phyloP scores from a whole-genome alignment of 2,329 filamentous ascomycete species.

The Macrophomina phaseolina region DNA sequence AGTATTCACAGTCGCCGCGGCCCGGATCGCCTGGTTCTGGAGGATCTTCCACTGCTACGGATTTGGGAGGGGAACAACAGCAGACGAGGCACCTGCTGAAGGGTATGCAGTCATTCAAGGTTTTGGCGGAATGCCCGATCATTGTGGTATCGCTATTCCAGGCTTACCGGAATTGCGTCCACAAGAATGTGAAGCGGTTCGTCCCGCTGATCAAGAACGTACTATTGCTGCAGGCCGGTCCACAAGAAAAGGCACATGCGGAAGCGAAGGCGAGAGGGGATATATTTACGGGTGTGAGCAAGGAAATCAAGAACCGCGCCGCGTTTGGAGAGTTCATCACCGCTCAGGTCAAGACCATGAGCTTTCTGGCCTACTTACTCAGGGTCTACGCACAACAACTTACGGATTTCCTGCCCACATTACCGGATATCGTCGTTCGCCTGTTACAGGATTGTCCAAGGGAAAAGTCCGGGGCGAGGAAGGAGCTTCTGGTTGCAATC shows the following conservation, averaged over 20 bases:
- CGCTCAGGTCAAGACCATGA: conserved; percentile 99
- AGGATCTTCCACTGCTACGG: conserved; percentile 70
- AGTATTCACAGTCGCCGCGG: conserved; percentile 84
- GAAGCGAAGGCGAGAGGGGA: conserved; percentile 80
- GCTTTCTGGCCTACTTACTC: conserved; percentile 91
- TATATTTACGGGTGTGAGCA: conserved; percentile 91
- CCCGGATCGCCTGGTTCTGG: conserved; percentile 89
- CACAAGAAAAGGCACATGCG: conserved; percentile 88
- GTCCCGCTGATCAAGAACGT: conserved; percentile 93
- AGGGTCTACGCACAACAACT: conserved; percentile 86
- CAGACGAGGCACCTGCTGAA: conserved; percentile 81
- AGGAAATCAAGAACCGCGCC: conserved; percentile 88
- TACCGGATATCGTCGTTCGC: conserved; percentile 89
- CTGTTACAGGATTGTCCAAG: conserved; percentile 91
- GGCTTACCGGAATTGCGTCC: conserved; percentile 80
- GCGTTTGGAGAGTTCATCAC: conserved; percentile 98
- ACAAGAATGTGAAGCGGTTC: conserved; percentile 86
- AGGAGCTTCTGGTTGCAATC: conserved; percentile 94
- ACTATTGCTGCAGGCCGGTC: conserved; percentile 84
- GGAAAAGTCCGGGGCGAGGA: conserved; percentile 91
- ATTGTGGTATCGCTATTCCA: conserved; percentile 99
- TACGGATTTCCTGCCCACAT: conserved; percentile 80
- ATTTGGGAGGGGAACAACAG: conserved; percentile 83
- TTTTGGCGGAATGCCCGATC: conserved; percentile 95
- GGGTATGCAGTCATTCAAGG: conserved; percentile 99